These are phyloP conservation scores for Pleurotus salmoneostramineus DNA, from an alignment of 768 basidiomycete genomes.

Conservation along the genomic window DNA sequence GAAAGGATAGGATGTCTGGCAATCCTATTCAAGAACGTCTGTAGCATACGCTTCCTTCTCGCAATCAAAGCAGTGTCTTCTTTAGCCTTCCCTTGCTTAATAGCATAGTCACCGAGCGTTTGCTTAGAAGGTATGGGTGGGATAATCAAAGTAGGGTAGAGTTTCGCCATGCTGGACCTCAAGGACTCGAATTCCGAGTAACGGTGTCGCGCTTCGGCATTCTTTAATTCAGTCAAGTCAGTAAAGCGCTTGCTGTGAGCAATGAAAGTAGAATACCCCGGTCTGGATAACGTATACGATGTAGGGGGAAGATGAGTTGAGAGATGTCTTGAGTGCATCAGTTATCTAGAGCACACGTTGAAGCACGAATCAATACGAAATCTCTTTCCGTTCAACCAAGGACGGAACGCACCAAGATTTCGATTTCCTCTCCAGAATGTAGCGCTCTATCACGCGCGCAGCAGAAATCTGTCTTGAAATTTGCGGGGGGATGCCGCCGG, in stretches of 20 bases:
- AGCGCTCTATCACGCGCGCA: constrained; percentile 72
- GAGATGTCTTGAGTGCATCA: constrained; percentile 92
- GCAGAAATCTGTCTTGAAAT: constrained; percentile 76
- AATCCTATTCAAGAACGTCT: constrained; percentile 90
- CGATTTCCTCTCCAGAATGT: constrained; percentile 79
- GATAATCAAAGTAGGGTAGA: constrained; percentile 95
- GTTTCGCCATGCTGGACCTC: constrained; percentile 72
- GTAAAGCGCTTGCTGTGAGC: constrained; percentile 5
- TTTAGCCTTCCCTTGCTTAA: constrained; percentile 94
- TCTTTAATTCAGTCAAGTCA: constrained; percentile 37
- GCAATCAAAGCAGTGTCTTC: constrained; percentile 93
- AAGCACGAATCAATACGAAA: too few species aligned
- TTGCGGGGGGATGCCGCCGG: constrained; percentile 45
- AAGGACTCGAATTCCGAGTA: constrained; percentile 98
- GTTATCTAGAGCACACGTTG: constrained; percentile 57
- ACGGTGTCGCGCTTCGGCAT: constrained; percentile 77
- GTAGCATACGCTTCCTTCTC: constrained; percentile 88
- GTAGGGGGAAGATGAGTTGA: constrained; percentile 85
- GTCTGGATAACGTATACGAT: constrained; percentile 92
- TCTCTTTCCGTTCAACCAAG: background rate
- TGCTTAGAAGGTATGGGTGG: constrained; percentile 98
- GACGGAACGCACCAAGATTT: constrained; percentile 58
- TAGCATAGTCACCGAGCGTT: constrained; percentile 92
- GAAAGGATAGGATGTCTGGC: constrained; percentile 92
- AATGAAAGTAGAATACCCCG: constrained; percentile 50